These are phyloP conservation scores for Ceratonia siliqua DNA, from an alignment of 306 rosid genomes.

Conservation along the genomic window DNA sequence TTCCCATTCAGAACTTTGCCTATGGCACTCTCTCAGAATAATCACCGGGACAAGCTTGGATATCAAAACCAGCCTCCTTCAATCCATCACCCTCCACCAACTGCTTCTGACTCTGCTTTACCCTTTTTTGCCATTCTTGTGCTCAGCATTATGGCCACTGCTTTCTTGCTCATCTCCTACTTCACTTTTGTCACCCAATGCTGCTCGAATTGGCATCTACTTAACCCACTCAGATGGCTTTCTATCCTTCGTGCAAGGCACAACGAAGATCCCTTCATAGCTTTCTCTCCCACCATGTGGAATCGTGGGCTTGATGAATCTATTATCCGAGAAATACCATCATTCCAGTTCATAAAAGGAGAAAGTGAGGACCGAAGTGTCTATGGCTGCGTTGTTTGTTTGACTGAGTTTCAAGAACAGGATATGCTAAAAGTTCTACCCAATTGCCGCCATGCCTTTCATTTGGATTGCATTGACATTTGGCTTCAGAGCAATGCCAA, in stretches of 20 bases:
- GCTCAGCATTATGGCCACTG: slow-evolving; percentile 51
- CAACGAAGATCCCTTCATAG: slow-evolving; percentile 60
- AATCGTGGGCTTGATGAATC: slow-evolving; percentile 63
- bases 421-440: slow-evolving; percentile 59
- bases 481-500: slow-evolving; percentile 67
- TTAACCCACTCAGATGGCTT: slow-evolving; percentile 53
- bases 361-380: slow-evolving; percentile 34
- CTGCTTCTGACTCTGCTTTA: slow-evolving; percentile 51
- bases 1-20: slow-evolving; percentile 29
- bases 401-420: slow-evolving; percentile 54
- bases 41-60: slow-evolving; percentile 40
- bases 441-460: slow-evolving; percentile 62
- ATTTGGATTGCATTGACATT: slow-evolving; percentile 64
- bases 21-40: slow-evolving; percentile 49
- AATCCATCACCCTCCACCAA: slow-evolving; percentile 21
- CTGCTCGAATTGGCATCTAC: slow-evolving; percentile 51
- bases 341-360: slow-evolving; percentile 50
- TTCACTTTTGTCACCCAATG: slow-evolving; percentile 53
- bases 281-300: slow-evolving; percentile 55
- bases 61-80: slow-evolving; percentile 32
- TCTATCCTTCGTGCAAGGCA: slow-evolving; percentile 35
- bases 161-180: slow-evolving; percentile 57
- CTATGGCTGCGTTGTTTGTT: slow-evolving; percentile 62
- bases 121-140: slow-evolving; percentile 56
- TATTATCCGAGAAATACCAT: slow-evolving; percentile 55